Evolutionary conservation across 306 rosid species (phyloP), one percentile per base, ranked within the genome.

Genomic region (Morella rubra): DNA sequence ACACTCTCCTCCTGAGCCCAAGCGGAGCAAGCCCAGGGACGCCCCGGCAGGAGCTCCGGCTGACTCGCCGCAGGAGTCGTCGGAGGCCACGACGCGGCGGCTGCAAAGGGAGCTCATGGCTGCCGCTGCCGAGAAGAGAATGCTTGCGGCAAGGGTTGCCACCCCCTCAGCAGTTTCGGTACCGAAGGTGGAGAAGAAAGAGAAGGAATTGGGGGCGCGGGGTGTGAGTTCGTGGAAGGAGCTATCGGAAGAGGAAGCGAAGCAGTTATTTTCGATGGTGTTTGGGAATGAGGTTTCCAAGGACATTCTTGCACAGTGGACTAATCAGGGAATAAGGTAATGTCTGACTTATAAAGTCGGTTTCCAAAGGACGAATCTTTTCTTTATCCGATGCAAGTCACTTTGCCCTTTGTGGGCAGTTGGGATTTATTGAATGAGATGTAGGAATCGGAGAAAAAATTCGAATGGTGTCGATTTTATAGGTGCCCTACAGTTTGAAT

Each of bases 281-380:
- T 95, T 92, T 80, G 98, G 98, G 52, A 77, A 64, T 62, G 89
- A 80, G 78, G 98, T 95, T 52, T 88, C 97, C 0, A 92, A 85
- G 83, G 93, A 81, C 22, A 87, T 95, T 82, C 97, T 95, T 50
- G 93, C 92, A 9, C 97, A 85, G 81, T 95, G 98, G 98, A 86
- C 96, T 78, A 95, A 95, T 76, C 98, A 95, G 84, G 98, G 98
- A 60, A 92, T 95, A 81, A 91, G 98, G 98, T 93, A 79, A 37
- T 83, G 15, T 42, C n/a, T 42, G 14, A 37, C 40, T 15, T 41
- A 18, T 42, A 19, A 58, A 22, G 37, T 8, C 22, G 64, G 24
- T 58, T 58, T 22, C 22, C 64, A 58, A 58, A 8, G 15, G 10
- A 22, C 22, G 40, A 58, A n/a, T 22, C 2, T 54, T 54, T 54